phyloP scores from a whole-genome alignment of 208 protist genomes.

The Crithidia sp. region DNA sequence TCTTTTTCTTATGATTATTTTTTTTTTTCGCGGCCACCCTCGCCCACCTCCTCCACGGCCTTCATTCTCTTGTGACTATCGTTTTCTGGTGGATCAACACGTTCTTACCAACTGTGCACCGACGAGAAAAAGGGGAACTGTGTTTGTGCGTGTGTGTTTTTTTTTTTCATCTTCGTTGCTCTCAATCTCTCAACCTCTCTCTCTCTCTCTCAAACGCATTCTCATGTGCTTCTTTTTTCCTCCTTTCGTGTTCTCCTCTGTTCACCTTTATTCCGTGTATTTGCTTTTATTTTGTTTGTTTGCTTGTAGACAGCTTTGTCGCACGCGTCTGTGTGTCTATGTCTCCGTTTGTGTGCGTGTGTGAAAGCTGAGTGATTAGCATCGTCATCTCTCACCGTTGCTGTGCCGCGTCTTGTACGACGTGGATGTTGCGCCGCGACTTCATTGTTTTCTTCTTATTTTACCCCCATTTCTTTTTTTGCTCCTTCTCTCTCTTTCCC shows the following conservation, averaged over 20 bases:
- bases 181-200: not conserved
- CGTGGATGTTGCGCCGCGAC: no score
- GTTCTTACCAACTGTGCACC: no score
- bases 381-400: no score
- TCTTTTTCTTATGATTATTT: no score
- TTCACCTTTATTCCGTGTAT: not conserved
- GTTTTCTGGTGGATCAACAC: no score
- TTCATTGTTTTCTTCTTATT: not conserved
- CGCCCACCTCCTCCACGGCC: no score
- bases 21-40: no score
- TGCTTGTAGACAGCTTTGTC: not conserved
- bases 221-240: slow-evolving; percentile 9
- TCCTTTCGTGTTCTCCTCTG: slow-evolving; percentile 5
- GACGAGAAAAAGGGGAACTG: no score
- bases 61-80: no score
- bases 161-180: not conserved
- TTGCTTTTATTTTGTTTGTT: slow-evolving; percentile 10
- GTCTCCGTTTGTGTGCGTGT: not conserved
- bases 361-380: no score
- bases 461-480: not conserved
- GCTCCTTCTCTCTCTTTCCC: not conserved
- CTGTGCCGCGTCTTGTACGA: no score
- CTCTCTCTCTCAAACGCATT: not conserved
- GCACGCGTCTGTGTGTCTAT: not conserved
- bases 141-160: not conserved